phyloP scores from a whole-genome alignment of 352 stramenopile genomes.

The Pythium phragmiticola region DNA sequence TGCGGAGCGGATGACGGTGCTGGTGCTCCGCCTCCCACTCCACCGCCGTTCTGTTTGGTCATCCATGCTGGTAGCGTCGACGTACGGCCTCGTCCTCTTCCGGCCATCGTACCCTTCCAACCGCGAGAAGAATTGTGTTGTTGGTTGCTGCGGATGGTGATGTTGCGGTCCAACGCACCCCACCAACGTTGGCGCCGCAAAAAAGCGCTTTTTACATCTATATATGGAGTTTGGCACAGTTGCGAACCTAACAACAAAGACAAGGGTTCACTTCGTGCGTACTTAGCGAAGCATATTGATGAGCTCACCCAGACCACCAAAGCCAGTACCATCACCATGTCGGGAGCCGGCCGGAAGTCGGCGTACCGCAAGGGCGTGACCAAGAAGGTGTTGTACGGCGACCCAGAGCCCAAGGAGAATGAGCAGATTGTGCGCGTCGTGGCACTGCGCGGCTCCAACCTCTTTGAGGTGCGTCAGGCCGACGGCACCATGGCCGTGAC shows the following conservation, averaged over 20 bases:
- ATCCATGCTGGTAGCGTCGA: conserved; percentile 85
- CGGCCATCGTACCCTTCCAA: conserved; percentile 46
- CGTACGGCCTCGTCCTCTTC: conserved; percentile 68
- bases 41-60: conserved; percentile 52
- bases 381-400: conserved; percentile 88
- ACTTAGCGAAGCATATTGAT: conserved; percentile 12
- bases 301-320: neutral
- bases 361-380: conserved; percentile 93
- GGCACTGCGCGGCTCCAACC: conserved; percentile 92
- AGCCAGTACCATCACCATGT: conserved; percentile 55
- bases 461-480: conserved; percentile 92
- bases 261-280: conserved; percentile 26
- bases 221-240: neutral
- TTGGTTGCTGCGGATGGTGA: conserved; percentile 5
- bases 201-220: conserved; percentile 15
- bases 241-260: conserved; percentile 2
- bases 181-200: neutral
- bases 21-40: conserved; percentile 5
- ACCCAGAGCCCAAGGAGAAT: conserved; percentile 88
- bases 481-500: conserved; percentile 77
- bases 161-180: neutral
- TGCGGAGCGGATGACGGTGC: conserved; percentile 3
- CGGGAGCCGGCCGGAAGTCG: conserved; percentile 86
- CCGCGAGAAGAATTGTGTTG: conserved; percentile 4
- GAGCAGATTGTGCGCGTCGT: conserved; percentile 92